Percentiles rank a stretch among this genome's conserved stretches.
Conservation (phyloP, 2,329 filamentous ascomycete genomes). For the Colletotrichum scovillei region DNA sequence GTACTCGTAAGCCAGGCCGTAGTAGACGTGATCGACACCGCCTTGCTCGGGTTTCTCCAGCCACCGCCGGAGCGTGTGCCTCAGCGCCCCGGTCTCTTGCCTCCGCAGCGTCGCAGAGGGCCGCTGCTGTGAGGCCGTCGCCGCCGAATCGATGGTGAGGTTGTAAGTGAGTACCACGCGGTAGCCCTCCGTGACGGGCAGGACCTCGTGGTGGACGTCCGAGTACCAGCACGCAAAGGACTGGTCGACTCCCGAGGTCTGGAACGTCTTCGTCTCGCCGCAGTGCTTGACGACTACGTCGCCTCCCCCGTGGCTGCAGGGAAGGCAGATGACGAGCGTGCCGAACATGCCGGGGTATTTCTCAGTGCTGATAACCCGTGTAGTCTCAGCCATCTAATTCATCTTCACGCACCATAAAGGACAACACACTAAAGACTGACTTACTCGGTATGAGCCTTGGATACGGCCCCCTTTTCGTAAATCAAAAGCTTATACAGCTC, state of each 20-base stretch:
- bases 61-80: conserved; percentile 42
- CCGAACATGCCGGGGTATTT: conserved; percentile 61
- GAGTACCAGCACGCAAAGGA: conserved; percentile 56
- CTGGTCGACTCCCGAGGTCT: conserved; percentile 41
- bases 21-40: conserved; percentile 40
- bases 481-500: conserved; percentile 60
- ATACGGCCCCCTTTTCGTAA: conserved; percentile 62
- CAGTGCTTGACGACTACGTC: conserved; percentile 52
- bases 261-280: conserved; percentile 45
- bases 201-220: conserved; percentile 63
- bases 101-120: conserved; percentile 38
- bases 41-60: background rate
- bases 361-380: conserved; percentile 48
- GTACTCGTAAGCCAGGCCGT: conserved; percentile 48
- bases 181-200: conserved; percentile 57
- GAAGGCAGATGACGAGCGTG: conserved; percentile 60
- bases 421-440: background rate
- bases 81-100: conserved; percentile 33
- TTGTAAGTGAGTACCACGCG: conserved; percentile 66
- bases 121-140: background rate
- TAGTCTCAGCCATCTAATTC: background rate
- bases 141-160: conserved; percentile 44
- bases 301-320: conserved; percentile 60
- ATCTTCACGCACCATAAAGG: background rate
- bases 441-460: conserved; percentile 57